These are phyloP conservation scores for Epichloe baconii DNA, from an alignment of 2,329 filamentous ascomycete genomes.

Conservation along the genomic window DNA sequence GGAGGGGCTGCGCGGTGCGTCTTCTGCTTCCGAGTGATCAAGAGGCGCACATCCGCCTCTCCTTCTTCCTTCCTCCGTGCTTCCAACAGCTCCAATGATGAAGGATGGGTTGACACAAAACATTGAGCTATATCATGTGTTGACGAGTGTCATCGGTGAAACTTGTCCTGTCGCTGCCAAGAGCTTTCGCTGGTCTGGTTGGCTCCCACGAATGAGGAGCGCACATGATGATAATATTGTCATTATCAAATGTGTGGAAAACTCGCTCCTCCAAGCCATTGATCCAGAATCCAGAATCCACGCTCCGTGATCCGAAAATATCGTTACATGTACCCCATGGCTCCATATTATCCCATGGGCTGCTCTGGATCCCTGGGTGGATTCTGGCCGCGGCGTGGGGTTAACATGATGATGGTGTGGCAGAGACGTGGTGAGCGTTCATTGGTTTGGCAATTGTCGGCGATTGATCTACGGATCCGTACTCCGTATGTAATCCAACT, in stretches of 20 bases:
- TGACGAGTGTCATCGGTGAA: not conserved
- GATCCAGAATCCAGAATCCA: not conserved
- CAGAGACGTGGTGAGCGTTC: slow-evolving; percentile 23
- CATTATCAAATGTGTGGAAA: too few relatives aligned
- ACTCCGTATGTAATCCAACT: not conserved
- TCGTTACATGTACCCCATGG: not conserved
- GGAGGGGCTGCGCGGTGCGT: not conserved
- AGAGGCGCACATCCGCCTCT: not conserved
- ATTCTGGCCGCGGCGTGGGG: slow-evolving; percentile 13
- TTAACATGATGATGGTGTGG: slow-evolving; percentile 15
- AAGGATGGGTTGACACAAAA: too few relatives aligned
- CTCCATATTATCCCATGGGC: not conserved
- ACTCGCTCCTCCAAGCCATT: not conserved
- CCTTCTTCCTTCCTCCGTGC: not conserved
- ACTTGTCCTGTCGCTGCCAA: not conserved
- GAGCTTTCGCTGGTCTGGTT: not conserved
- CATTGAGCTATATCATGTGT: not conserved
- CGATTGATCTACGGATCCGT: not conserved
- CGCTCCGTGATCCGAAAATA: slow-evolving; percentile 6
- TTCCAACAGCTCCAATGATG: too few relatives aligned
- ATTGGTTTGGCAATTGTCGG: slow-evolving; percentile 16
- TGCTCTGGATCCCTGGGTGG: not conserved
- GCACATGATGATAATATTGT: not conserved
- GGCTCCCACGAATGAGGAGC: not conserved
- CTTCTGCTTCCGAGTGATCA: not conserved